phyloP scores from a whole-genome alignment of 2,329 filamentous ascomycete species.

The Aspergillus spinulosporus region DNA sequence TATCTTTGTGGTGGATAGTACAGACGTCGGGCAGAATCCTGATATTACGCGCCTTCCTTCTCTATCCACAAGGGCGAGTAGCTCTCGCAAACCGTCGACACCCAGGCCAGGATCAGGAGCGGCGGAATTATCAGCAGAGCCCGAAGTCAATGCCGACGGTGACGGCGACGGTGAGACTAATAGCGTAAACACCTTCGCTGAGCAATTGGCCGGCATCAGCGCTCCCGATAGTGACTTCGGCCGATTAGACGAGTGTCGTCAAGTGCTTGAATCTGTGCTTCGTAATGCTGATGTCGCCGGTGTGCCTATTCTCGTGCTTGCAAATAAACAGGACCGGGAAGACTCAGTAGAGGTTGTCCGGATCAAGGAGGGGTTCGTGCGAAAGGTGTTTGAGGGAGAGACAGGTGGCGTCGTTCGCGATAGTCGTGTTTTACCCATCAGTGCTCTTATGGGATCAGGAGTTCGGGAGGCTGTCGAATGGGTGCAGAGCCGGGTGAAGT shows the following conservation, averaged over 20 bases:
- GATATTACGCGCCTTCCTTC: conserved; percentile 57
- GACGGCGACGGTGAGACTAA: not conserved
- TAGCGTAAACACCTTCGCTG: conserved; percentile 27
- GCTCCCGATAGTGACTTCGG: conserved; percentile 40
- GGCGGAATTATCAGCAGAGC: not conserved
- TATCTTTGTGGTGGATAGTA: conserved; percentile 95
- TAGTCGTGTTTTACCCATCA: conserved; percentile 85
- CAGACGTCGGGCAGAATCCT: conserved; percentile 80
- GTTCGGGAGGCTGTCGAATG: conserved; percentile 97
- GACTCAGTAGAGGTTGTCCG: conserved; percentile 96
- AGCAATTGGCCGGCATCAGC: conserved; percentile 39
- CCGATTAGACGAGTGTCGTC: conserved; percentile 80
- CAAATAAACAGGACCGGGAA: conserved; percentile 97
- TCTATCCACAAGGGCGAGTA: conserved; percentile 1
- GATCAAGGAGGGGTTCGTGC: conserved; percentile 94
- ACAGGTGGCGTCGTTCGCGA: conserved; percentile 84
- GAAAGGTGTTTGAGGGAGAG: conserved; percentile 93
- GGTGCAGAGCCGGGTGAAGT: conserved; percentile 86
- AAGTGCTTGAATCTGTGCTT: conserved; percentile 87
- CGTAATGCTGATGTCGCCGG: conserved; percentile 85
- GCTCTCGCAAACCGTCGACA: conserved; percentile 22
- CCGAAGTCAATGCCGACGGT: not conserved
- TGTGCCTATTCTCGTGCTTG: conserved; percentile 85
- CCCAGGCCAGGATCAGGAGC: not conserved
- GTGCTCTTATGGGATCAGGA: conserved; percentile 77